phyloP scores from a whole-genome alignment of 495 filamentous ascomycete genomes.

The Penicillium verhagenii region DNA sequence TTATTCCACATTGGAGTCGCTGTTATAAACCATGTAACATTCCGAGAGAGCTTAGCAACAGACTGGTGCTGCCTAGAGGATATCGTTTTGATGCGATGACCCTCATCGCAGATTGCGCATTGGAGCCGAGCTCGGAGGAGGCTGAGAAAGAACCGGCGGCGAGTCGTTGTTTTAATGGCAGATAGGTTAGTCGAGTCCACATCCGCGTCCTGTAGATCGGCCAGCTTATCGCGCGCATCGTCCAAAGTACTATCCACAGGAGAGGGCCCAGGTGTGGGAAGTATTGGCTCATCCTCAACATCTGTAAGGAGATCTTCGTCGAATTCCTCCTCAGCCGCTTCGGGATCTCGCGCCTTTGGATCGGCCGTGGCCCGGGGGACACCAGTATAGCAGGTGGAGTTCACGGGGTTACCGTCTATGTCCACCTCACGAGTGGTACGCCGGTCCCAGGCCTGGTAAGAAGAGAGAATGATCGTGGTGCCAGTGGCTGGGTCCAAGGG shows the following conservation, averaged over 20 bases:
- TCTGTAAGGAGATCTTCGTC: not conserved
- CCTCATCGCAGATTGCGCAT: not conserved
- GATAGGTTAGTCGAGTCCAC: not conserved
- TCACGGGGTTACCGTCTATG: not conserved
- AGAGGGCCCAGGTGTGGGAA: not conserved
- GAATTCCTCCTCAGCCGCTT: not conserved
- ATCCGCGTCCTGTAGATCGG: not conserved
- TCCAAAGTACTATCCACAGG: not conserved
- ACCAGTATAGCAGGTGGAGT: not conserved
- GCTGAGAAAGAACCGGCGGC: not conserved
- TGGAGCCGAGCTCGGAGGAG: not conserved
- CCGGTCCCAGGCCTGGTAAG: not conserved
- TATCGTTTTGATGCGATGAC: not conserved
- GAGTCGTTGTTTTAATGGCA: not conserved
- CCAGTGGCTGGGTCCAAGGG: too few relatives aligned
- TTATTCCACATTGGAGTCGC: conserved; percentile 1
- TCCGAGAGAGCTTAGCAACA: not conserved
- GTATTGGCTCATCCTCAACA: not conserved
- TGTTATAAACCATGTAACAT: not conserved
- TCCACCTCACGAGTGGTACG: not conserved
- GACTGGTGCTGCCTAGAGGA: not conserved
- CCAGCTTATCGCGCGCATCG: not conserved
- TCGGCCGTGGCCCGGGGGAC: not conserved
- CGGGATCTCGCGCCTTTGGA: not conserved
- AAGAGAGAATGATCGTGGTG: not conserved